phyloP scores from a whole-genome alignment of 129 eudicot species.

The Lonicera japonica region DNA sequence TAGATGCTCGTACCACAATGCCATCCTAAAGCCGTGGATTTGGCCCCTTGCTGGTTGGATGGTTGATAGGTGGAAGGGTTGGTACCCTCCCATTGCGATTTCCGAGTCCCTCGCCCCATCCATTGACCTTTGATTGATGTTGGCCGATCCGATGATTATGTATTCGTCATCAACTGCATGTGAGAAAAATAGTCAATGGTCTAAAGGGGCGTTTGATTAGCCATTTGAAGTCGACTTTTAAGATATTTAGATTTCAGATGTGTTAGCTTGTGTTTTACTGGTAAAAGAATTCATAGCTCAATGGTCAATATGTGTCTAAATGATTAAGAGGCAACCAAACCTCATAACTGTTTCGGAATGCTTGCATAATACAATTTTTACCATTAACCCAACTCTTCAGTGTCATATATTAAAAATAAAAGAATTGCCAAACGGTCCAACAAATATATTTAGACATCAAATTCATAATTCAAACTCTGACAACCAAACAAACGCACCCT shows the following conservation, averaged over 20 bases:
- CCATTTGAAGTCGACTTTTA: neutral
- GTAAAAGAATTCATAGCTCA: neutral
- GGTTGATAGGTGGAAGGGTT: conserved; percentile 51
- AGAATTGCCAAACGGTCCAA: no score
- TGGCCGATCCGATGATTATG: conserved; percentile 77
- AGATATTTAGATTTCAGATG: no score
- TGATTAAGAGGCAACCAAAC: neutral
- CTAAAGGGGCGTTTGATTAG: no score
- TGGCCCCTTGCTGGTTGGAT: conserved; percentile 60
- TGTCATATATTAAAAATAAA: no score
- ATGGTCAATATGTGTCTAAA: neutral
- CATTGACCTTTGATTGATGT: conserved; percentile 83
- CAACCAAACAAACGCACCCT: no score
- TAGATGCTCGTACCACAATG: conserved; percentile 76
- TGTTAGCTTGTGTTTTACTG: neutral
- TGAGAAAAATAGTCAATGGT: neutral
- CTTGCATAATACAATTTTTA: no score
- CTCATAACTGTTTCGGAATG: neutral
- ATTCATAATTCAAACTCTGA: no score
- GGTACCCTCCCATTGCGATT: conserved; percentile 92
- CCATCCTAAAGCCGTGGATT: conserved; percentile 64
- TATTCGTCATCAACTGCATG: conserved; percentile 76
- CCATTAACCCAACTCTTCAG: no score
- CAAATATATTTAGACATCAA: no score
- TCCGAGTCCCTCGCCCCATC: conserved; percentile 83